These are phyloP conservation scores for Fusarium anthophilum DNA, from an alignment of 2,329 filamentous ascomycete genomes.

Conservation along the genomic window DNA sequence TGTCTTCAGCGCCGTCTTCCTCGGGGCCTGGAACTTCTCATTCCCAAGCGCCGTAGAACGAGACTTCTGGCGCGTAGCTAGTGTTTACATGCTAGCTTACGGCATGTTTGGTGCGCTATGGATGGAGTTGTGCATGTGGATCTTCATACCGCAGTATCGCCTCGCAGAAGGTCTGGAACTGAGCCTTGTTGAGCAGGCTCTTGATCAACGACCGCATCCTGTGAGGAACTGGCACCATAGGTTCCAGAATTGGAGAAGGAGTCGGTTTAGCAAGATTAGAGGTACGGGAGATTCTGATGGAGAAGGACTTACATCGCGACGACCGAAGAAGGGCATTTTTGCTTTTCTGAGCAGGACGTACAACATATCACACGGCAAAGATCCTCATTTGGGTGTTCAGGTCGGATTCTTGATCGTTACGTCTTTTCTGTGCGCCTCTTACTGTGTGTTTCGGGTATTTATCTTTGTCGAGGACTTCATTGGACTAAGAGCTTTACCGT, in stretches of 20 bases:
- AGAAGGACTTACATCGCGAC: not conserved
- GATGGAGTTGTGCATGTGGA: conserved; percentile 23
- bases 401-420: conserved; percentile 1
- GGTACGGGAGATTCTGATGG: not conserved
- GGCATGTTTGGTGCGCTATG: not conserved
- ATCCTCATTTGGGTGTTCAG: not conserved
- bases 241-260: not conserved
- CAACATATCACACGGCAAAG: not conserved
- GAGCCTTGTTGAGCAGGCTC: not conserved
- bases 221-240: not conserved
- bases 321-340: not conserved
- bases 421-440: not conserved
- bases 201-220: not conserved
- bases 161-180: not conserved
- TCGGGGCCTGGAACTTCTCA: conserved; percentile 4
- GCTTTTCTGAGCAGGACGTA: not conserved
- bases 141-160: conserved; percentile 4
- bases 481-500: not conserved
- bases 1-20: conserved; percentile 8
- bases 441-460: not conserved
- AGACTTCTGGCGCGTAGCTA: conserved; percentile 10
- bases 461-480: conserved; percentile 14
- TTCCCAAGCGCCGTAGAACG: not conserved
- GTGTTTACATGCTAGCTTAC: conserved; percentile 16
- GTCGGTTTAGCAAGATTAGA: not conserved